phyloP scores from a whole-genome alignment of 2,329 filamentous ascomycete genomes.

The Fusarium decemcellulare region DNA sequence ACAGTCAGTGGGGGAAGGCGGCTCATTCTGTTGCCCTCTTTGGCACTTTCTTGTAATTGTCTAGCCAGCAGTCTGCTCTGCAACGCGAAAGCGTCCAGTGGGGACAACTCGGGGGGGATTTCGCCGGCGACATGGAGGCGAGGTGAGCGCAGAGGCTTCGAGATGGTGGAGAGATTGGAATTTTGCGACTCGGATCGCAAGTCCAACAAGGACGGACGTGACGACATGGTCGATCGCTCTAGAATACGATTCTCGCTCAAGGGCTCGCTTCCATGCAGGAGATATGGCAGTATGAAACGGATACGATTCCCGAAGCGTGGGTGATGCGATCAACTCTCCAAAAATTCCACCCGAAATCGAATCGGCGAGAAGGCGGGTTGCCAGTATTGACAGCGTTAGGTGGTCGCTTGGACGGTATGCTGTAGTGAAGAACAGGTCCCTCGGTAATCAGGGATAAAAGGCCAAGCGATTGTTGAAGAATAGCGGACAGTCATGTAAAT shows the following conservation, averaged over 20 bases:
- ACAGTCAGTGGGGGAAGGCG: slow-evolving; percentile 87
- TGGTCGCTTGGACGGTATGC: slow-evolving; percentile 9
- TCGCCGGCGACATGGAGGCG: slow-evolving; percentile 84
- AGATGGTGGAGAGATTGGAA: slow-evolving; percentile 60
- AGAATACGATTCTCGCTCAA: slow-evolving; percentile 22
- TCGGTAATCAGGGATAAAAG: not conserved
- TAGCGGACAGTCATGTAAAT: slow-evolving; percentile 7
- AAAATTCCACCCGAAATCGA: slow-evolving; percentile 5
- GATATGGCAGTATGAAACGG: not conserved
- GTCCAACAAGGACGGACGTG: slow-evolving; percentile 72
- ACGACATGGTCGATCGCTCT: slow-evolving; percentile 61
- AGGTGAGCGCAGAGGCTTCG: slow-evolving; percentile 77
- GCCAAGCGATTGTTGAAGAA: slow-evolving; percentile 19
- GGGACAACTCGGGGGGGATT: slow-evolving; percentile 90
- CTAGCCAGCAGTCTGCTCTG: slow-evolving; percentile 90
- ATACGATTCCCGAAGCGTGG: slow-evolving; percentile 5
- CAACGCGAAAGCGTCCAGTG: slow-evolving; percentile 93
- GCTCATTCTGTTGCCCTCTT: slow-evolving; percentile 84
- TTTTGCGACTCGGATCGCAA: slow-evolving; percentile 70
- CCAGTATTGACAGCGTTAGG: not conserved
- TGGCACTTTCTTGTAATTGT: slow-evolving; percentile 85
- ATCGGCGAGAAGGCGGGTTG: not conserved
- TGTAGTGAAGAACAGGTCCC: slow-evolving; percentile 7
- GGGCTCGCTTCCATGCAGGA: slow-evolving; percentile 38
- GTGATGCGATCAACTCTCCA: slow-evolving; percentile 1